Evolutionary conservation across 257 asterid species (phyloP), one percentile per base, ranked within the genome.

Genomic region (Ocimum tenuiflorum): DNA sequence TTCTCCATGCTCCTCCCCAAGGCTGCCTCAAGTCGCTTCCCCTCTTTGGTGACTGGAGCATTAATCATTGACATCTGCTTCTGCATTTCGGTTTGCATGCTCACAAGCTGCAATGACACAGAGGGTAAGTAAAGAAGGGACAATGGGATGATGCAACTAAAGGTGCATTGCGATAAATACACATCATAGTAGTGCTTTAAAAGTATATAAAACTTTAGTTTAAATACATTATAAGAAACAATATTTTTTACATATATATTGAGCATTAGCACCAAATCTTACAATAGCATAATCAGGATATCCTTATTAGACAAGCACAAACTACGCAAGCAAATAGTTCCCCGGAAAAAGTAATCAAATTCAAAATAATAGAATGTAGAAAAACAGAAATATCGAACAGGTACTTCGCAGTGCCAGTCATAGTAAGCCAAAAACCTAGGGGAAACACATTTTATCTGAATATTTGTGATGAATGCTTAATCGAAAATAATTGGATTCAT

Each of bases 1-100:
- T 88, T 90, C 82, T 94, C 99, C 82, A 83, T 83, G 80, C 73
- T 79, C 76, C 82, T 73, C 24, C 96, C 96, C 74, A 90, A 64
- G 45, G 95, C 79, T 33, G 84, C 82, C 83, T 94, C 99, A 33
- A 90, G 87, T 67, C 92, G 78, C 80, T 79, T 88, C 48, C 95
- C 86, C 82, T 94, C 99, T 81, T 86, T 94, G 46, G 86, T 78
- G 24, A 91, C 78, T 68, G 92, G 89, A 39, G 12, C 86, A 56
- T 95, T 70, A 72, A 81, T 85, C 75, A 60, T 50, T 48, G 80
- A 75, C 90, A 90, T 78, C 83, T 94, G 99, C 88, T 90, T 94
- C 79, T 77, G 85, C 73, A 68, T 69, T 57, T 82, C 88, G 39
- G 77, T 77, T 79, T 94, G 96, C 86, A 78, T 39, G 36, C 68